These are phyloP conservation scores for Parietichytrium sp. DNA, from an alignment of 108 stramenopile genomes.

Conservation along the genomic window DNA sequence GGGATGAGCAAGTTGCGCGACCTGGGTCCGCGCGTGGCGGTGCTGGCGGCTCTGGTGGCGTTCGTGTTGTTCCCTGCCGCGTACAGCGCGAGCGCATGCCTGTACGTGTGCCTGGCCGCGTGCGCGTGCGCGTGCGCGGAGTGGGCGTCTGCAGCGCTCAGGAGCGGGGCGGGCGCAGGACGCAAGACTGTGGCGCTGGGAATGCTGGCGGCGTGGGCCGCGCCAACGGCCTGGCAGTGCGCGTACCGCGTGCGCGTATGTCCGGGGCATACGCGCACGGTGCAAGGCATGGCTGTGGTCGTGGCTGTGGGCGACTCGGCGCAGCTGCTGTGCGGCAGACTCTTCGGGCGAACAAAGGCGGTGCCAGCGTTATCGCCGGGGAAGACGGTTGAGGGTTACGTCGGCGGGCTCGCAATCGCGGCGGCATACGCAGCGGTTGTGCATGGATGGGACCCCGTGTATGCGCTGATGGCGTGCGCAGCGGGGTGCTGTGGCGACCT, in stretches of 20 bases:
- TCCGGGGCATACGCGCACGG: not conserved
- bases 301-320: not conserved
- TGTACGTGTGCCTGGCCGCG: not conserved
- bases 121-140: not conserved
- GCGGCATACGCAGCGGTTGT: not conserved
- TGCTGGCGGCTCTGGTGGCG: not conserved
- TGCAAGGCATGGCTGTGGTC: not conserved
- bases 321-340: not conserved
- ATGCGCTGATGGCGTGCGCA: not conserved
- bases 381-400: conserved; percentile 28
- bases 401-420: not conserved
- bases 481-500: not conserved
- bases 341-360: not conserved
- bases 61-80: not conserved
- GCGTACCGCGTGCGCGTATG: not conserved
- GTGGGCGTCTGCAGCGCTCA: not conserved
- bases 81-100: not conserved
- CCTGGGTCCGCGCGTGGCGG: not conserved
- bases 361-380: not conserved
- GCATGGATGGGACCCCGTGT: not conserved
- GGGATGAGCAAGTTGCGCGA: not conserved
- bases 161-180: not conserved
- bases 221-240: not conserved
- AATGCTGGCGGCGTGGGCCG: not conserved
- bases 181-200: not conserved